Base-by-base conservation (phyloP, 2,329 filamentous ascomycete genomes). In the Lachnellula willkommii region DNA sequence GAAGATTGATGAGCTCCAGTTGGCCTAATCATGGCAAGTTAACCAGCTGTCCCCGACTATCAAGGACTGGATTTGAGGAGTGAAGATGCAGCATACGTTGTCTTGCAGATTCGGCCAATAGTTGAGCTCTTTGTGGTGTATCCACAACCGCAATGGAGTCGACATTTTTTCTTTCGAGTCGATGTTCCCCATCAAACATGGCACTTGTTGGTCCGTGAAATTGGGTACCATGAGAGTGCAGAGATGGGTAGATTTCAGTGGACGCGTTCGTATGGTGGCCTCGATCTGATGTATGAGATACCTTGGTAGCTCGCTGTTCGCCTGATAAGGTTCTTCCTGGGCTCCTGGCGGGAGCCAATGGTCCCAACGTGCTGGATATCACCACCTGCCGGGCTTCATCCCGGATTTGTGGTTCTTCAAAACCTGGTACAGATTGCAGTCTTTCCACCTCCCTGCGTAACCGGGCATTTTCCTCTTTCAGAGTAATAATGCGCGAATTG, bases 1-100 rank as follows among this genome's bases (percentile, higher is more conserved):
- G 67, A 42, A 75, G 71, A 58, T 81, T 76, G 53, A 80, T 67
- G 0, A 71, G 70, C 55, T 82, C 79, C 11, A 80, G 66, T 55
- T 82, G 79, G 11, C 48, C 45, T 47, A 47, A 28, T 28, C 28
- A 28, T 28, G 28, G 28, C 1, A 9, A 9, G 2, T 28, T 28
- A 28, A 28, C 8, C 28, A 26, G 28, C 28, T 28, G 28, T 8
- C 28, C 2, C 8, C 7, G 8, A 28, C 28, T 28, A 28, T 28
- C 28, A 28, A 28, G 28, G 8, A 28, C 24, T 28, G 28, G 28
- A 8, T 28, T 28, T 28, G 2, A 28, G 28, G 28, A 28, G 28
- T 28, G 8, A 28, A 28, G 7, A 28, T 28, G 7, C 28, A 28
- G 11, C 45, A 22, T 26, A 49, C 77, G 69, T 60, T 79, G 75